Evolutionary conservation across 2,329 filamentous ascomycete species (phyloP).

Genomic region (Fusarium lyarnte): DNA sequence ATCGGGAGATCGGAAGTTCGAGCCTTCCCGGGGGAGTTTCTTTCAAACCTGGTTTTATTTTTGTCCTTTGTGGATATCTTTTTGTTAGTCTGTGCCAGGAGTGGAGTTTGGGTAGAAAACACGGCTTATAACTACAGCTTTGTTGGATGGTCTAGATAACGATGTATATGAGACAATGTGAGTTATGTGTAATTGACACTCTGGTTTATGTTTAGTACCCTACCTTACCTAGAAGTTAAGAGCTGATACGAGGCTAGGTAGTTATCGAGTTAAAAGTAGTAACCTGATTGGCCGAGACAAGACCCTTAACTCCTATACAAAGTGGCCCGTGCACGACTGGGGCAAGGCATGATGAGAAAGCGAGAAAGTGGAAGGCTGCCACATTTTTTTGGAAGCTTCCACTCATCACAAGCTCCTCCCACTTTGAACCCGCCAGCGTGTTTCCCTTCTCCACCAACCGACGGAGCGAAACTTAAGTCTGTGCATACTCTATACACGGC

Average conservation of each 20-base stretch:
- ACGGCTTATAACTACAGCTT: background rate
- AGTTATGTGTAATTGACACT: background rate
- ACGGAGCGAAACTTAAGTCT: constrained; percentile 23
- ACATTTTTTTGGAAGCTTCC: constrained; percentile 61
- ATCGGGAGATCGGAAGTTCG: constrained; percentile 46
- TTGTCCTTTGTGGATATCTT: background rate
- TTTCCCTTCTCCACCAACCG: constrained; percentile 27
- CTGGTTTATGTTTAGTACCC: background rate
- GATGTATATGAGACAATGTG: background rate
- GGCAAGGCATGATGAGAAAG: constrained; percentile 43
- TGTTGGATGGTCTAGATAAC: background rate
- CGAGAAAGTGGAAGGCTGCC: constrained; percentile 51
- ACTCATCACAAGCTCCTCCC: constrained; percentile 49
- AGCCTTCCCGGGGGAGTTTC: constrained; percentile 43
- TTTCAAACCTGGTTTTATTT: background rate
- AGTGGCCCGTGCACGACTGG: constrained; percentile 45
- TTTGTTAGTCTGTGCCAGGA: background rate
- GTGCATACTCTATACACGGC: constrained; percentile 9
- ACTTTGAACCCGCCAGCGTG: constrained; percentile 43
- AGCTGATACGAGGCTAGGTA: background rate
- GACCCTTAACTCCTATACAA: constrained; percentile 15
- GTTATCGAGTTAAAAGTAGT: constrained; percentile 4
- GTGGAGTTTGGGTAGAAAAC: background rate
- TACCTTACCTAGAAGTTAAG: background rate
- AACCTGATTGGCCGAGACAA: constrained; percentile 17